A percentile compares a stretch with the other conserved stretches of the same genome.
Conservation (phyloP, 352 stramenopile genomes). For the Albugo candida region DNA sequence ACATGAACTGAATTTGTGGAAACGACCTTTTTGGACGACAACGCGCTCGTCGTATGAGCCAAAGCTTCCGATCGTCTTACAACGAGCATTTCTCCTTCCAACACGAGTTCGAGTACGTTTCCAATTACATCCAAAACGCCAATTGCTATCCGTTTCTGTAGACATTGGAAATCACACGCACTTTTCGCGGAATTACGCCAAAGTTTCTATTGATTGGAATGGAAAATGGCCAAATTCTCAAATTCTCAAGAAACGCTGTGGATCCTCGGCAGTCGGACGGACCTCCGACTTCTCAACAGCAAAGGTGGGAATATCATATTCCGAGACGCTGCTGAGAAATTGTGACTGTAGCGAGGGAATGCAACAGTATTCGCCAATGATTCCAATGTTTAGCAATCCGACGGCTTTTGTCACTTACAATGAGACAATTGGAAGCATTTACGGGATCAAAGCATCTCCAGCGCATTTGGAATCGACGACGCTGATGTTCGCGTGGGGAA, state of each 20-base stretch:
- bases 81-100: slow-evolving; percentile 89
- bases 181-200: slow-evolving; percentile 86
- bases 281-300: slow-evolving; percentile 66
- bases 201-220: slow-evolving; percentile 86
- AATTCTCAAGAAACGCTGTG: slow-evolving; percentile 83
- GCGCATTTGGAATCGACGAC: slow-evolving; percentile 90
- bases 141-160: slow-evolving; percentile 2
- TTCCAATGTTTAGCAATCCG: slow-evolving; percentile 76
- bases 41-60: slow-evolving; percentile 86
- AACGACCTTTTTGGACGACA: slow-evolving; percentile 73
- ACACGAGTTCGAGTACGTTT: slow-evolving; percentile 54
- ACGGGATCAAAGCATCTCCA: slow-evolving; percentile 35
- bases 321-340: background rate
- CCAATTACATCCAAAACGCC: background rate
- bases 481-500: slow-evolving; percentile 83
- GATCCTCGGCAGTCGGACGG: slow-evolving; percentile 88
- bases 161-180: slow-evolving; percentile 85
- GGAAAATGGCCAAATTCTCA: slow-evolving; percentile 84
- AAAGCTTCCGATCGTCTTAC: slow-evolving; percentile 78
- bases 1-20: slow-evolving; percentile 89
- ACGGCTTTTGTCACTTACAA: slow-evolving; percentile 83
- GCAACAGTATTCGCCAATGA: slow-evolving; percentile 75
- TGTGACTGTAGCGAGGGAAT: slow-evolving; percentile 35
- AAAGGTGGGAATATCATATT: slow-evolving; percentile 16
- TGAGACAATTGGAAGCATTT: slow-evolving; percentile 65